Conservation (phyloP, 2,329 filamentous ascomycete species). For the Sporothrix curviconia region DNA sequence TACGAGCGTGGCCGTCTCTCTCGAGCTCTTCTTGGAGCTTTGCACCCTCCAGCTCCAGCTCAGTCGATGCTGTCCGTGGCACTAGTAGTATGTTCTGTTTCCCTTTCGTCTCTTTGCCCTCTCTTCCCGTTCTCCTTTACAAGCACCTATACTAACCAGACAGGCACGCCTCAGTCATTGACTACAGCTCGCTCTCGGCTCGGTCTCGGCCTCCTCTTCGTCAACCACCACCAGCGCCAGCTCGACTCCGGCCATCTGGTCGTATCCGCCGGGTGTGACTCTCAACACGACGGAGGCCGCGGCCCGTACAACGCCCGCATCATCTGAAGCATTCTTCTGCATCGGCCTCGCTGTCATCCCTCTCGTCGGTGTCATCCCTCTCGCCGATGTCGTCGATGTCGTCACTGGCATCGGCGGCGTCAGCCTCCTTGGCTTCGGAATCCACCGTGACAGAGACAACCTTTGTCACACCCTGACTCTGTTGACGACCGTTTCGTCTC, state of each 20-base stretch:
- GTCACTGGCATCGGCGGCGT: background rate
- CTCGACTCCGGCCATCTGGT: background rate
- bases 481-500: background rate
- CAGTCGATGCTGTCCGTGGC: background rate
- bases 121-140: background rate
- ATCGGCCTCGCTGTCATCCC: background rate
- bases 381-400: background rate
- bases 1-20: background rate
- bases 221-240: background rate
- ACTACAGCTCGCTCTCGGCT: background rate
- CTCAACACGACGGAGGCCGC: background rate
- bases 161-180: background rate
- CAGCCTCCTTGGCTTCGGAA: background rate
- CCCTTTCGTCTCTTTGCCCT: background rate
- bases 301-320: background rate
- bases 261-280: background rate
- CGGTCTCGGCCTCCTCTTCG: background rate
- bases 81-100: background rate
- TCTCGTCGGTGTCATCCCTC: background rate
- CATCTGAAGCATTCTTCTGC: background rate
- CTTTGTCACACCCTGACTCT: background rate
- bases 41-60: background rate
- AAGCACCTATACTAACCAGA: background rate
- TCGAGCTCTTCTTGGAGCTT: background rate
- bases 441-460: background rate